Evolutionary conservation across 1,284 basidiomycete genomes (phyloP), one percentile per base, ranked within the genome.

Genomic region (Lignosus rhinocerotis): DNA sequence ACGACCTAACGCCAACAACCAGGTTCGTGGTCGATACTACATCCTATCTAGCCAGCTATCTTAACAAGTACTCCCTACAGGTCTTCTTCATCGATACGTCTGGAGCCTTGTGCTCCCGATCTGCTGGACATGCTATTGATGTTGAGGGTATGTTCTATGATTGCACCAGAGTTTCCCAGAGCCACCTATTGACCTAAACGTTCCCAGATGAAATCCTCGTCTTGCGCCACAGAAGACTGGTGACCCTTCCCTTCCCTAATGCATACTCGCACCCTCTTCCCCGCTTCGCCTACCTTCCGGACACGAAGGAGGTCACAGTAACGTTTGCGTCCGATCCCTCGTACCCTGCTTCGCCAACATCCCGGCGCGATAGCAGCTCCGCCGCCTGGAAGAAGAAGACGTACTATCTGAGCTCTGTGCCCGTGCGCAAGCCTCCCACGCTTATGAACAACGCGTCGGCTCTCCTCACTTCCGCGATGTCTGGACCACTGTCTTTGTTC

Each of bases 71-170:
- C 54, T 53, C 33, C 49, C 25, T 25, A 38, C 45, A 88, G 88
- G 86, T 93, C 19, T 92, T 92, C 73, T 93, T 89, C 75, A 82
- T 92, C 51, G 91, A 93, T 70, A 80, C 82, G 5, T 80, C 83
- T 11, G 90, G 91, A 17, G 84, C 83, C 11, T 72, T 93, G 42
- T 92, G 88, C 69, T 90, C 88, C 6, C 81, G 86, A 63, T 80
- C 82, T 9, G 83, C 89, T n/a, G 90, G 90, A 1, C 90, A 92
- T 73, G 90, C 90, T 9, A 76, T 93, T 44, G 91, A 93, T 67
- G 72, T 92, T 36, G 83, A 92, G 78, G 80, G 90, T 88, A 71
- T 42, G 67, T 63, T 17, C 17, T 55, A 38, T 21, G 14, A 12
- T 21, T n/a, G 17, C 16, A 17, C 41, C 61, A 12, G 51, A 45